Base-by-base conservation (phyloP, 1,284 basidiomycete species). In the Ganoderma sinense region DNA sequence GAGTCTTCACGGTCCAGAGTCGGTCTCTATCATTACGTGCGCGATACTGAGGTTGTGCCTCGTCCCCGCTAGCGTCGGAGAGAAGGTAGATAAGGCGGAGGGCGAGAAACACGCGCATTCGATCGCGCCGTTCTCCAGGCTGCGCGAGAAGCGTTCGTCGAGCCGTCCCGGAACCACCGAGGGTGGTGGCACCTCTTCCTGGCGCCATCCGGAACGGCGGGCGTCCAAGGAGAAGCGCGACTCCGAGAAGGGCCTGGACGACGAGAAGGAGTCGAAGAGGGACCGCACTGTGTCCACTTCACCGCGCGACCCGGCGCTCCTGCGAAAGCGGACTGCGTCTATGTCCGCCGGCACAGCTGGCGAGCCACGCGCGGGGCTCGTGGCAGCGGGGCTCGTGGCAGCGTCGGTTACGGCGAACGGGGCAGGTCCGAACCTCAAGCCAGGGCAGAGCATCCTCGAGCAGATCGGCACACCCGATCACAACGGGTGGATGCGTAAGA, bases 401-500 rank as follows among this genome's bases (percentile, higher is more conserved):
- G 53, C 36, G 36, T 56, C 71, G 39, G 45, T 23, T 70, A 40
- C 45, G n/a, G 45, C 7, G 41, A 18, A 69, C 60, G 67, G 68
- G 14, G 80, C 76, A 58, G 78, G 76, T 10, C 78, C 79, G 55
- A 81, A 79, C 0, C 79, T 93, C 69, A 90, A 89, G 78, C 84
- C 87, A 53, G 92, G 91, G 0, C 85, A 87, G 81, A 93, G 87
- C 73, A 93, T 97, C 48, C 80, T 97, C 62, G 90, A 94, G 71
- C 94, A 97, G 82, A 97, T 98, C 73, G 96, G 97, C 18, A 88
- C 88, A 53, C 91, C 95, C 18, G 97, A 98, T 82, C 91, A 94
- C 79, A 85, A 87, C 31, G 97, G 98, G 11, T 99, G 96, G 93
- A 93, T 99, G 91, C 89, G 94, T 80, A 99, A 99, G 88, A 95